A percentile compares a stretch with the other conserved stretches of the same genome.
Evolutionary conservation across 176 grass and related monocot species (phyloP).

Genomic region (Chloris gayana): DNA sequence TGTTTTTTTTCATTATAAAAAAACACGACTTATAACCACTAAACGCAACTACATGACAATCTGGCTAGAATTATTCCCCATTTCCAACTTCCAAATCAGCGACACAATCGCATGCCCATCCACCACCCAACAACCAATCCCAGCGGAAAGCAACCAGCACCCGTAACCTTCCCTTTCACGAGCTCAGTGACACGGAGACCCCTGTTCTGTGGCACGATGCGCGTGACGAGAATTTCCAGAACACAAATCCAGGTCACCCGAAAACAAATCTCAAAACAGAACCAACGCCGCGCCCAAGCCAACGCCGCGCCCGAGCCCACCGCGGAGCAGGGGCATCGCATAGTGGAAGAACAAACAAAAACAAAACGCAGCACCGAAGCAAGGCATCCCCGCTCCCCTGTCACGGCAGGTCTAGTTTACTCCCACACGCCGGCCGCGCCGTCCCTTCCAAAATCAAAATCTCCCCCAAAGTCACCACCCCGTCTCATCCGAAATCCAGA

Average conservation of each 20-base stretch:
- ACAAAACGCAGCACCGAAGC: slow-evolving; percentile 32
- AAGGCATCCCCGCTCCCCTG: slow-evolving; percentile 38
- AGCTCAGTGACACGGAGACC: neutral
- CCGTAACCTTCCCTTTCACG: neutral
- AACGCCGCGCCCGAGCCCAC: neutral
- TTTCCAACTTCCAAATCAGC: no score
- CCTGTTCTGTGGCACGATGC: neutral
- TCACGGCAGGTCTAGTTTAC: neutral
- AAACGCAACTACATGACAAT: no score
- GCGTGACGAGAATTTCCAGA: slow-evolving; percentile 28
- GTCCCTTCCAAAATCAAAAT: slow-evolving; percentile 5
- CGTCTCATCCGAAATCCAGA: slow-evolving; percentile 31
- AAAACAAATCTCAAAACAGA: neutral
- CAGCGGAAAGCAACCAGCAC: neutral
- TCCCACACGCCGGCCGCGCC: neutral
- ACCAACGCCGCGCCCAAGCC: neutral
- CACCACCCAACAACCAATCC: no score
- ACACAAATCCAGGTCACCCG: slow-evolving; percentile 9
- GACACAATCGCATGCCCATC: no score
- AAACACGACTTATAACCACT: no score
- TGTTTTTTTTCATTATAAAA: no score
- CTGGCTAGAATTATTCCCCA: no score
- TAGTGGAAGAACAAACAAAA: slow-evolving; percentile 6
- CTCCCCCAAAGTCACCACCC: slow-evolving; percentile 3
- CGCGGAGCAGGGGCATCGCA: neutral